A percentile compares a stretch with the other conserved stretches of the same genome.
Conservation (phyloP, 2,329 filamentous ascomycete genomes). For the Didymella arachidicola region DNA sequence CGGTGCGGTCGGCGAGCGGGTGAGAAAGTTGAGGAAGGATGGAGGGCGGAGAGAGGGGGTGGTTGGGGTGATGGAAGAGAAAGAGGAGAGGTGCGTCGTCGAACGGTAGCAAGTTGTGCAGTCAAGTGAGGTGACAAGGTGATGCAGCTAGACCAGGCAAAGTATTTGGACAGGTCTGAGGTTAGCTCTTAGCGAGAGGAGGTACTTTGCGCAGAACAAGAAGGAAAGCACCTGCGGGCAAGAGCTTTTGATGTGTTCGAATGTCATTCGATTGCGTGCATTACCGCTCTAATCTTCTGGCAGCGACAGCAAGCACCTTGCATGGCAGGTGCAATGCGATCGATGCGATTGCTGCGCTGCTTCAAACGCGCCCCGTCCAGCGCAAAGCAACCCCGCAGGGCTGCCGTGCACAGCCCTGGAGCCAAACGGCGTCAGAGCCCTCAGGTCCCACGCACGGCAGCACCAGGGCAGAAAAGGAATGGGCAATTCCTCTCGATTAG, state of each 20-base stretch:
- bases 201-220: slow-evolving; percentile 37
- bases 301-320: slow-evolving; percentile 24
- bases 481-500: slow-evolving; percentile 11
- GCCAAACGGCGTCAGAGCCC: slow-evolving; percentile 21
- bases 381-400: slow-evolving; percentile 27
- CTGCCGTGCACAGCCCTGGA: slow-evolving; percentile 24
- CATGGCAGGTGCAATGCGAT: slow-evolving; percentile 16
- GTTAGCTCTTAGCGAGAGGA: slow-evolving; percentile 43
- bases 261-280: neutral
- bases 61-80: slow-evolving; percentile 25
- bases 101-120: slow-evolving; percentile 26
- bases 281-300: neutral
- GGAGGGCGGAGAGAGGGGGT: slow-evolving; percentile 31
- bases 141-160: slow-evolving; percentile 28
- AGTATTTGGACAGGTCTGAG: slow-evolving; percentile 36
- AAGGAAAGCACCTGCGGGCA: slow-evolving; percentile 27
- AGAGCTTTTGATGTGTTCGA: neutral
- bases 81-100: slow-evolving; percentile 32
- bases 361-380: slow-evolving; percentile 25
- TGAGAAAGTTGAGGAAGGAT: slow-evolving; percentile 26
- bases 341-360: slow-evolving; percentile 17
- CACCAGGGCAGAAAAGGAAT: slow-evolving; percentile 18
- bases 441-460: slow-evolving; percentile 15
- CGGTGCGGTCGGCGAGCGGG: slow-evolving; percentile 37
- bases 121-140: slow-evolving; percentile 34